Percentiles rank a stretch among this genome's conserved stretches.
Conservation (phyloP, 1,284 basidiomycete species). For the Cryptococcus hybrid region DNA sequence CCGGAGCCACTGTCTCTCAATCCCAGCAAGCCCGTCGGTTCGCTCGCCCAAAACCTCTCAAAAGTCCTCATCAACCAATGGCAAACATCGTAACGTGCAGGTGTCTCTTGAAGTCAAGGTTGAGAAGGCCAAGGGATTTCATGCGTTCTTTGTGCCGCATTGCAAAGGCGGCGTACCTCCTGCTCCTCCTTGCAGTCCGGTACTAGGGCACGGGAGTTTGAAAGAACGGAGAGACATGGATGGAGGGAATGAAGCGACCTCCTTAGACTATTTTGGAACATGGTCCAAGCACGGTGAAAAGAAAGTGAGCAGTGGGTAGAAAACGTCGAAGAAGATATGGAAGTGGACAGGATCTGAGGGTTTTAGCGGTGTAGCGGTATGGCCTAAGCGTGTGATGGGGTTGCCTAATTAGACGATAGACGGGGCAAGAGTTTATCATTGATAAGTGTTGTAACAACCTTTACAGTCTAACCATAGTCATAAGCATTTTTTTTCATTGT, state of each 20-base stretch:
- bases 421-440: background rate
- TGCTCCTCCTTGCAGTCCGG: conserved; percentile 40
- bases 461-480: too few species aligned
- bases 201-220: conserved; percentile 10
- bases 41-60: background rate
- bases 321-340: conserved; percentile 36
- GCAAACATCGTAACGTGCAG: conserved; percentile 40
- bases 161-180: conserved; percentile 30
- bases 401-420: background rate
- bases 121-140: conserved; percentile 41
- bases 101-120: conserved; percentile 42
- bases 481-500: background rate
- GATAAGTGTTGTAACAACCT: too few species aligned
- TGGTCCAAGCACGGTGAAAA: conserved; percentile 11
- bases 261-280: conserved; percentile 23
- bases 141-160: conserved; percentile 43
- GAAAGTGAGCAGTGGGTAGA: conserved; percentile 40
- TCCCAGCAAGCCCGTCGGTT: background rate
- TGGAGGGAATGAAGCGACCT: background rate
- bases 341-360: conserved; percentile 18
- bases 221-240: background rate
- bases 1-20: too few species aligned
- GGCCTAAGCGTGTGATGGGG: too few species aligned
- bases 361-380: too few species aligned
- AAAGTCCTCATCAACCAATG: conserved; percentile 21